Base-by-base conservation (phyloP, 1,139 yeast genomes). In the Nakaseomyces kungkrabaensis region DNA sequence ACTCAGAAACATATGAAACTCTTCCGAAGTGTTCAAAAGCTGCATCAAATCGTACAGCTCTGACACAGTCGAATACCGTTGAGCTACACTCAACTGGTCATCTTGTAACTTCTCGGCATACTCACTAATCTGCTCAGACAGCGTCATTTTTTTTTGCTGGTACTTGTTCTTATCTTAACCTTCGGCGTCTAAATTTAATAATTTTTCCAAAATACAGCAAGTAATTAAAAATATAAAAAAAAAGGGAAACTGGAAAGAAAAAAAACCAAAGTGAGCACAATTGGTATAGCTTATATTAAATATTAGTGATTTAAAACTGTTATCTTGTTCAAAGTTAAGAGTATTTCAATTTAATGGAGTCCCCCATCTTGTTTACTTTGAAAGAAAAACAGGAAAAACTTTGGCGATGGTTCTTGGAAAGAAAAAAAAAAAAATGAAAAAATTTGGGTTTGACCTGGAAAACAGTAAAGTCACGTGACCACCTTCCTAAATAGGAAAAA, bases 11-110 rank as follows among this genome's bases (percentile, higher is more conserved):
- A 78, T 74, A 54, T 83, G 90, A 65, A 87, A 86, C 59, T 88
- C 96, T 17, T 80, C 79, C 8, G 65, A 56, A 13, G 89, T 85
- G 59, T 85, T 85, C 68, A 85, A 85, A 1, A 87, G 76, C 62
- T 90, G 97, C 46, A 89, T 76, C 66, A 87, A 78, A 66, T 90
- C 97, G 55, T 94, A 78, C 47, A 90, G 71, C 66, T 92, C 97
- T 13, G 89, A 79, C 38, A 88, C 77, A 17, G 55, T 56, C 1
- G 64, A 55, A 37, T 59, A 60, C 49, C 56, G 59, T 22, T 52
- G 49, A 43, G 59, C 58, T 24, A 61, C 47, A 26, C 55, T 51
- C 4, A 54, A 52, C 41, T 47, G 46, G 26, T 54, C 60, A 40
- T 59, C 61, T 42, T 51, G 59, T 31, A 71, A 61, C 56, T 67